These are phyloP conservation scores for Plasmodium reichenowi DNA, from an alignment of 169 alveolate genomes.

Conservation along the genomic window DNA sequence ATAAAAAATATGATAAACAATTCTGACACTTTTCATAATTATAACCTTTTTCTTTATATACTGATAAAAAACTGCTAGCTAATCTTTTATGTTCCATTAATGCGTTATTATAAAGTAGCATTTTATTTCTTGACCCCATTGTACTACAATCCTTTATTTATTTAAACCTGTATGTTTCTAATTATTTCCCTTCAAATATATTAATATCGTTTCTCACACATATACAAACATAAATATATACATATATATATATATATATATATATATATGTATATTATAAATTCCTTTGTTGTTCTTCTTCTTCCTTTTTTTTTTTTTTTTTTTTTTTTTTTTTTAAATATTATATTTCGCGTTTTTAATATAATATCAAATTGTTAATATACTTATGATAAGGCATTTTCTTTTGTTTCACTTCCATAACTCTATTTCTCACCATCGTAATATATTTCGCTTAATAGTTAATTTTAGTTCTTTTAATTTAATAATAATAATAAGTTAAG, in stretches of 20 bases:
- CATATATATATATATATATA: constrained; percentile 9
- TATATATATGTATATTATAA: not conserved
- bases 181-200: constrained; percentile 12
- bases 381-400: no score
- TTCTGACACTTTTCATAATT: constrained; percentile 18
- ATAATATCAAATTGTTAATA: no score
- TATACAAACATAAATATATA: not conserved
- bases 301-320: not conserved
- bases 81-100: constrained; percentile 23
- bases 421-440: no score
- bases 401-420: no score
- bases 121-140: constrained; percentile 35
- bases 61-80: constrained; percentile 29
- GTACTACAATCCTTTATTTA: constrained; percentile 6
- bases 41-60: constrained; percentile 33
- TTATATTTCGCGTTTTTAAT: no score
- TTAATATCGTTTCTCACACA: not conserved
- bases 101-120: constrained; percentile 30
- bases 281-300: not conserved
- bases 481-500: no score
- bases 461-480: no score
- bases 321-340: not conserved
- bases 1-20: constrained; percentile 24
- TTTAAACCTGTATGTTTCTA: not conserved
- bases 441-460: no score